Base-by-base conservation (phyloP, 352 stramenopile species). In the Pythium inflatum region DNA sequence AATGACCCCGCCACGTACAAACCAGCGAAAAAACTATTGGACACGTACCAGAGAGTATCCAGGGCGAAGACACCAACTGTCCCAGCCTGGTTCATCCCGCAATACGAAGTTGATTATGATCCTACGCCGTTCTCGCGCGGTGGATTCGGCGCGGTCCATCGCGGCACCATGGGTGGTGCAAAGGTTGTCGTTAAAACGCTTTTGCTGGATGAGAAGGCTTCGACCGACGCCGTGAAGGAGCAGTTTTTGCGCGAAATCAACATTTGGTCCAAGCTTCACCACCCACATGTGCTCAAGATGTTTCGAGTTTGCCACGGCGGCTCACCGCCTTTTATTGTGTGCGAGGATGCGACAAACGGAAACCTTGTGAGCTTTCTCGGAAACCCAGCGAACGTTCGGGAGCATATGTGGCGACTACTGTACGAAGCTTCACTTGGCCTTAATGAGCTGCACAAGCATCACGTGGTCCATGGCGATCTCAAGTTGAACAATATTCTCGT, bases 381-480 rank as follows among this genome's bases (percentile, higher is more conserved):
- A 33, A 38, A 27, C n/a, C 16, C 22, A 16, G 20, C 24, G 2
- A 27, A 62, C 13, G 3, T 31, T 3, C 53, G 27, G 8, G 1
- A 3, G 53, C 53, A 16, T 3, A 71, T 71, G 64, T 77, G 63
- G 61, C 45, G 36, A 5, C 13, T 76, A 20, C 36, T 86, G 46
- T 68, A 76, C 43, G 63, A 81, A 30, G 62, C 70, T 12, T 65
- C 70, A 3, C 49, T 81, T 7, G 87, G 82, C 0, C 66, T 97
- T 1, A 22, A 62, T 13, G 94, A 81, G 51, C 68, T 90, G 28
- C 87, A 87, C 75, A 70, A 41, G 25, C 58, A 38, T 49, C 55
- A 53, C 8, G 61, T 90, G 18, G 68, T 96, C 5, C 88, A 97
- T 55, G 81, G 85, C 0, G 85, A 97, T 45, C 77, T 97, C 18